Percentiles rank a stretch among this genome's conserved stretches.
These are phyloP conservation scores for Puccinia horiana DNA, from an alignment of 1,284 basidiomycete genomes.

Conservation along the genomic window DNA sequence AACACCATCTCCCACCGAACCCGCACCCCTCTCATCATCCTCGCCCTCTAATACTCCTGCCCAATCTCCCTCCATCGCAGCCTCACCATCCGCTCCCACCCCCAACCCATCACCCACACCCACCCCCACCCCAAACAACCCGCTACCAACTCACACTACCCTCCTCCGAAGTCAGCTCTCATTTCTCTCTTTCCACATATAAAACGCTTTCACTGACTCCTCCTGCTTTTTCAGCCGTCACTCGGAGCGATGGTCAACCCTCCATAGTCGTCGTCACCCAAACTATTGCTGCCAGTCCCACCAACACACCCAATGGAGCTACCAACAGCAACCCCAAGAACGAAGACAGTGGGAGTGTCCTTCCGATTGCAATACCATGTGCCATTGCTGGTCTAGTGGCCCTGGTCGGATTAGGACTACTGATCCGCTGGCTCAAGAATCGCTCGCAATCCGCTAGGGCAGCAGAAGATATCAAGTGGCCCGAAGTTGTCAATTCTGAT, in stretches of 20 bases:
- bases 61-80: no score
- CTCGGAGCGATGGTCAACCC: conserved; percentile 14
- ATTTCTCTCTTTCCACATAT: not conserved
- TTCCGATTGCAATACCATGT: conserved; percentile 36
- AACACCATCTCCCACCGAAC: not conserved
- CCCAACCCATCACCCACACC: no score
- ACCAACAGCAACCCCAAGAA: not conserved
- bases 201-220: not conserved
- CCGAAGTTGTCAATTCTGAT: conserved; percentile 51
- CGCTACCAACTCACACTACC: not conserved
- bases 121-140: not conserved
- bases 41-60: no score
- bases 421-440: conserved; percentile 26
- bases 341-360: conserved; percentile 4
- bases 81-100: no score
- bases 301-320: not conserved
- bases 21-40: not conserved
- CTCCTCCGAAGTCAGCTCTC: conserved; percentile 1
- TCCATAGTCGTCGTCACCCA: conserved; percentile 45
- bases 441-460: conserved; percentile 21
- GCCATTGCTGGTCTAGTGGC: conserved; percentile 30
- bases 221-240: conserved; percentile 17
- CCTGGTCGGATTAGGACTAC: not conserved
- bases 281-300: conserved; percentile 5
- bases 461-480: conserved; percentile 54